A percentile compares a stretch with the other conserved stretches of the same genome.
These are phyloP conservation scores for Trichomonas gallinae DNA, from an alignment of 208 protist genomes.

Conservation along the genomic window DNA sequence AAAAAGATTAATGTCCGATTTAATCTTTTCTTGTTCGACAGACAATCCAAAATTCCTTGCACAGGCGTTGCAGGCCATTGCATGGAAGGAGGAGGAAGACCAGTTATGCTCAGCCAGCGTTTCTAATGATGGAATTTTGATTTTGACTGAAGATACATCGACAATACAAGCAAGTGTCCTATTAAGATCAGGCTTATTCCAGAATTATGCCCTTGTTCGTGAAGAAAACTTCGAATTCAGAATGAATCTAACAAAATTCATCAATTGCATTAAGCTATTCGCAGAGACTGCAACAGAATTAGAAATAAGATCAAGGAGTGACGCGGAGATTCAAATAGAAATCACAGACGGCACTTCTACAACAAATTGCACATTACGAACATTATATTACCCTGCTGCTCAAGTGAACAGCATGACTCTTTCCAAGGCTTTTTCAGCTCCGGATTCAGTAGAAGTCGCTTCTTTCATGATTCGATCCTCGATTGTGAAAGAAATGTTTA, in stretches of 20 bases:
- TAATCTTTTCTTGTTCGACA: not conserved
- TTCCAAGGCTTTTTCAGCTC: not conserved
- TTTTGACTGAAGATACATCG: not conserved
- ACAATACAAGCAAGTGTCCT: not conserved
- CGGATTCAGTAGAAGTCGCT: not conserved
- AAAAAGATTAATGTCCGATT: not conserved
- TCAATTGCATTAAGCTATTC: not conserved
- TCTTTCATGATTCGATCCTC: not conserved
- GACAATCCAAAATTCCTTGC: not conserved
- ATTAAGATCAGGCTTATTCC: not conserved
- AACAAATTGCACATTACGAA: not conserved
- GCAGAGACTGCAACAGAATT: not conserved
- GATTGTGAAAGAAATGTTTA: not conserved
- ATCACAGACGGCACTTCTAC: not conserved
- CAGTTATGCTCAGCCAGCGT: not conserved
- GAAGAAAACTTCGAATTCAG: not conserved
- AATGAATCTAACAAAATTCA: not conserved
- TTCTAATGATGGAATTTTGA: not conserved
- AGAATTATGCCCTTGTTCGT: not conserved
- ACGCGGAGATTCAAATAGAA: not conserved
- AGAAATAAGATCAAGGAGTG: not conserved
- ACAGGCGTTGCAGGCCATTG: not conserved
- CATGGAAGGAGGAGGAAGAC: not conserved
- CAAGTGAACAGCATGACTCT: not conserved
- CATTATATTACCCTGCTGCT: not conserved